These are phyloP conservation scores for Vaccinium myrtillus DNA, from an alignment of 148 eudicot species.

Conservation along the genomic window DNA sequence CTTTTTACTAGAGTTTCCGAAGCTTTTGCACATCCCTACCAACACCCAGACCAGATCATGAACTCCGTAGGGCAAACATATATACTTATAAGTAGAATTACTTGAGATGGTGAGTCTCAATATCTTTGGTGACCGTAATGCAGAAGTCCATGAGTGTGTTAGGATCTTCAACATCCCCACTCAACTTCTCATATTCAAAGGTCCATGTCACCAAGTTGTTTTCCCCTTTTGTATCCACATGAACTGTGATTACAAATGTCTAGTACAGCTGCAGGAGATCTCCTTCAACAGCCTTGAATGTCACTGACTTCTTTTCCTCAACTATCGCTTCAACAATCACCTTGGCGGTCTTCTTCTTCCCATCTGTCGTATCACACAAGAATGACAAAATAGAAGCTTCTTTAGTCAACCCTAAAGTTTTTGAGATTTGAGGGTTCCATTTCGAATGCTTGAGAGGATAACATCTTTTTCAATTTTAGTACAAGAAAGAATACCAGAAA, in stretches of 20 bases:
- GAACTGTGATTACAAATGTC: neutral
- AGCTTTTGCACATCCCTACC: neutral
- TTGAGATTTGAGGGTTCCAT: neutral
- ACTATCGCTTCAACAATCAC: slow-evolving; percentile 15
- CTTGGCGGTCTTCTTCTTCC: slow-evolving; percentile 17
- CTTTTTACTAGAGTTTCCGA: neutral
- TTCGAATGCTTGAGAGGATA: neutral
- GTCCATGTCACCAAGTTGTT: slow-evolving; percentile 30
- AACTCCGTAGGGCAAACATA: neutral
- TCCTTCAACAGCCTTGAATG: slow-evolving; percentile 22
- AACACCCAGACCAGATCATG: neutral
- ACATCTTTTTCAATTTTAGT: neutral
- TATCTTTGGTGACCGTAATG: slow-evolving; percentile 3
- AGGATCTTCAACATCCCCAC: slow-evolving; percentile 18
- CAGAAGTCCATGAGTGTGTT: neutral
- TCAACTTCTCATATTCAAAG: slow-evolving; percentile 28
- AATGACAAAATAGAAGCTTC: neutral
- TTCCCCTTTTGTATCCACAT: slow-evolving; percentile 18
- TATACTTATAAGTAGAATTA: neutral
- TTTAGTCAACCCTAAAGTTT: neutral
- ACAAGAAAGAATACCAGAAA: neutral
- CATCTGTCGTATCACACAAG: slow-evolving; percentile 10
- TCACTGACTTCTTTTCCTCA: slow-evolving; percentile 23
- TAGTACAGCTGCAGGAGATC: slow-evolving; percentile 19
- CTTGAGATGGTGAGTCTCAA: slow-evolving; percentile 21